phyloP scores from a whole-genome alignment of 2,329 filamentous ascomycete species.

The Fusarium acutatum region DNA sequence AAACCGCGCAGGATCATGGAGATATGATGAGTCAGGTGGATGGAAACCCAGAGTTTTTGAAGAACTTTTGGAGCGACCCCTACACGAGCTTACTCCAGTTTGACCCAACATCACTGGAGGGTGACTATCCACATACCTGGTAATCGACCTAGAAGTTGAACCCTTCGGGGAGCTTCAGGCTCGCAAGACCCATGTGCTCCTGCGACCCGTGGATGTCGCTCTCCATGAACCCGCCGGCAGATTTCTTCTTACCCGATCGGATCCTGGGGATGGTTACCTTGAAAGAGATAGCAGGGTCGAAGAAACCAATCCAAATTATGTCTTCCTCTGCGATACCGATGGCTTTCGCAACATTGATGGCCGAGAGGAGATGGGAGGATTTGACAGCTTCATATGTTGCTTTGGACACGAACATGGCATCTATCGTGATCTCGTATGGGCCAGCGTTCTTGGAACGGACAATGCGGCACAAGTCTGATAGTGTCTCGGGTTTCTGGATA shows the following conservation, averaged over 20 bases:
- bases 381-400: constrained; percentile 43
- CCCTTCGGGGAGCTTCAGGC: background rate
- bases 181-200: constrained; percentile 30
- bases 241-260: constrained; percentile 12
- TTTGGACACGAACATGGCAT: constrained; percentile 56
- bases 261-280: constrained; percentile 45
- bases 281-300: constrained; percentile 56
- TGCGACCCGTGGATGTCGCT: constrained; percentile 36
- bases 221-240: constrained; percentile 36
- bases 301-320: constrained; percentile 52
- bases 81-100: constrained; percentile 21
- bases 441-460: constrained; percentile 58
- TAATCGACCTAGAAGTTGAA: background rate
- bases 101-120: background rate
- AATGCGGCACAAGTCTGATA: constrained; percentile 50
- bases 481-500: background rate
- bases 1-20: background rate
- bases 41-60: background rate
- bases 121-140: background rate
- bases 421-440: constrained; percentile 59
- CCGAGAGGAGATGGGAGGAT: constrained; percentile 8
- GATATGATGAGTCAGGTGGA: background rate
- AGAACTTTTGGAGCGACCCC: constrained; percentile 25
- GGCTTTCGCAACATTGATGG: constrained; percentile 11
- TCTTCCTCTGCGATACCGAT: constrained; percentile 41